Base-by-base conservation (phyloP, 2,329 filamentous ascomycete genomes). In the Aspergillus latus region DNA sequence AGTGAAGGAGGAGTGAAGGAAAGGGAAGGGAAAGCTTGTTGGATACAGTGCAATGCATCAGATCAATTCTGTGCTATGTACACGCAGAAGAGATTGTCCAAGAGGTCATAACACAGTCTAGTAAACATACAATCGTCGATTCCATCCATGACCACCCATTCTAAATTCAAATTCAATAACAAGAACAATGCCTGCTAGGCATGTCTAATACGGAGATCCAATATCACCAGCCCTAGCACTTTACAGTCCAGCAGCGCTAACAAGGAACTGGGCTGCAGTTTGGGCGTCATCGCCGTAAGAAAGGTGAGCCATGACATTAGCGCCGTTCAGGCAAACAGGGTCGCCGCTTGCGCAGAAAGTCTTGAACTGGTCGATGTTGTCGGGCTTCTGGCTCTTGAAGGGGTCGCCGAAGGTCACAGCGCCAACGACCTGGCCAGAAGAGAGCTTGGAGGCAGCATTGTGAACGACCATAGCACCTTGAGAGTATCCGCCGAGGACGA, bases 321-420 rank as follows among this genome's bases (percentile, higher is more conserved):
- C 63, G 0, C 77, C 77, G 34, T 80, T 78, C 3, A 66, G 52
- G 57, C 82, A 84, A 5, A 84, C 81, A 8, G 77, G 69, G 60
- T 84, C 82, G 0, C 78, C 81, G 3, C 60, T 45, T 30, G 79
- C 75, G 57, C 82, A 84, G 37, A 79, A 76, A 16, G 80, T 78
- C 62, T 79, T 74, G 3, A 75, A 72, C 62, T 81, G 76, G 1
- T 68, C 69, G 29, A 79, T 70, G 59, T 76, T 72, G 32, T 70
- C 67, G 8, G 74, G 71, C 46, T 75, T 67, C 57, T 73, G 58
- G 16, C 54, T 56, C 55, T 74, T 74, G 61, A 79, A 73, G 2
- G 79, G 80, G 56, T 81, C 77, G 26, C 70, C 80, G 56, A 78
- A 79, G 10, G 76, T 69, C 5, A 78, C 70, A 1, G 76, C 76